These are phyloP conservation scores for Beauveria varroae DNA, from an alignment of 2,329 filamentous ascomycete genomes.

Conservation along the genomic window DNA sequence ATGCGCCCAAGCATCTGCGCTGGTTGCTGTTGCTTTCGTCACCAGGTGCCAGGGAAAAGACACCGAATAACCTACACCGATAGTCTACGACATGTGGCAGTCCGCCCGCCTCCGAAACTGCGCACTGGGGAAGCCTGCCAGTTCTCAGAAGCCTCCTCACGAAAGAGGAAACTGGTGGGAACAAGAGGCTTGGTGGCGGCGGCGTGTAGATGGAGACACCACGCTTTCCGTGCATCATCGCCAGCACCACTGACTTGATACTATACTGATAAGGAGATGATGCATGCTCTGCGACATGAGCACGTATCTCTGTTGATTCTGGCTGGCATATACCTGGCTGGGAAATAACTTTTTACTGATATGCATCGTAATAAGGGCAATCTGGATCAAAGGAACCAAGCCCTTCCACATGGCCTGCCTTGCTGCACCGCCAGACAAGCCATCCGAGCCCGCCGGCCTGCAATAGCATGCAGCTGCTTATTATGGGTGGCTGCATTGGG, in stretches of 20 bases:
- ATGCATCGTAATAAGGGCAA: background rate
- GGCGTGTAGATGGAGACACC: background rate
- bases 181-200: conserved; percentile 5
- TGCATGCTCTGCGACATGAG: no score
- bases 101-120: background rate
- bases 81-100: background rate
- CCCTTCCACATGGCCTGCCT: background rate
- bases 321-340: background rate
- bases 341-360: background rate
- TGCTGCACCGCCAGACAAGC: background rate
- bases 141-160: background rate
- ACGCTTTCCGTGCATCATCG: background rate
- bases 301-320: no score
- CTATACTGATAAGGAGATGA: no score
- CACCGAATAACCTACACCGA: background rate
- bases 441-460: background rate
- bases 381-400: background rate
- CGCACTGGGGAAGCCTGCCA: background rate
- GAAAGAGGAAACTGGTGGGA: conserved; percentile 3
- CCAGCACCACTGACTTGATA: no score
- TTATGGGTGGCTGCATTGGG: background rate
- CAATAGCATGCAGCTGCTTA: background rate
- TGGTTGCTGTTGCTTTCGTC: background rate
- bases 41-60: background rate
- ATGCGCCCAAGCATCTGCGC: background rate